Conservation (phyloP, 2,329 filamentous ascomycete species). For the Chaetomiaceae sp. region DNA sequence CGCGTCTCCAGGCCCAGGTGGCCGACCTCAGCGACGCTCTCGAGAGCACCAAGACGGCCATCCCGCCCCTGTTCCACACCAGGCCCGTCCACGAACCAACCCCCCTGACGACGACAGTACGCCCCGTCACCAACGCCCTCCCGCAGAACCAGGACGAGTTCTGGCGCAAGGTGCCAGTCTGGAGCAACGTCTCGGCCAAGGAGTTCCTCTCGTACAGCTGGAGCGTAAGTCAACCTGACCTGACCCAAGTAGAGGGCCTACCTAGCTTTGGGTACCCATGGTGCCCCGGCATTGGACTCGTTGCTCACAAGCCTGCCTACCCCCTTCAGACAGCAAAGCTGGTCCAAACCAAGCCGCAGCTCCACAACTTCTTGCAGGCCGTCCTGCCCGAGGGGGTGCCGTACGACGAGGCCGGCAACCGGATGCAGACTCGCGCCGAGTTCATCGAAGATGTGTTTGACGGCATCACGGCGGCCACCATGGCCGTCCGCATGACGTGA, state of each 20-base stretch:
- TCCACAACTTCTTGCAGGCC: constrained; percentile 44
- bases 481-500: constrained; percentile 55
- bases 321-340: constrained; percentile 46
- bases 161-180: constrained; percentile 47
- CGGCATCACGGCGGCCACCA: constrained; percentile 51
- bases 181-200: constrained; percentile 42
- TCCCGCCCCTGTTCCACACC: constrained; percentile 6
- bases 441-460: constrained; percentile 50
- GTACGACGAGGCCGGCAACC: constrained; percentile 25
- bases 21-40: constrained; percentile 14
- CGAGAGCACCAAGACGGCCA: background rate
- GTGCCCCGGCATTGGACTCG: background rate
- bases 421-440: constrained; percentile 43
- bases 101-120: background rate
- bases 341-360: constrained; percentile 42
- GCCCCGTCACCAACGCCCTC: background rate
- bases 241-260: too few relatives aligned
- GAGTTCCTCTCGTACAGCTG: constrained; percentile 51
- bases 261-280: too few relatives aligned
- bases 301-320: background rate
- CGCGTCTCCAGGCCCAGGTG: constrained; percentile 21
- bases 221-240: constrained; percentile 41
- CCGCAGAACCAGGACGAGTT: constrained; percentile 35
- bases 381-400: constrained; percentile 49
- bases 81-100: background rate